These are phyloP conservation scores for Pseudozyma tsukubaensis DNA, from an alignment of 1,284 basidiomycete genomes.

Conservation along the genomic window DNA sequence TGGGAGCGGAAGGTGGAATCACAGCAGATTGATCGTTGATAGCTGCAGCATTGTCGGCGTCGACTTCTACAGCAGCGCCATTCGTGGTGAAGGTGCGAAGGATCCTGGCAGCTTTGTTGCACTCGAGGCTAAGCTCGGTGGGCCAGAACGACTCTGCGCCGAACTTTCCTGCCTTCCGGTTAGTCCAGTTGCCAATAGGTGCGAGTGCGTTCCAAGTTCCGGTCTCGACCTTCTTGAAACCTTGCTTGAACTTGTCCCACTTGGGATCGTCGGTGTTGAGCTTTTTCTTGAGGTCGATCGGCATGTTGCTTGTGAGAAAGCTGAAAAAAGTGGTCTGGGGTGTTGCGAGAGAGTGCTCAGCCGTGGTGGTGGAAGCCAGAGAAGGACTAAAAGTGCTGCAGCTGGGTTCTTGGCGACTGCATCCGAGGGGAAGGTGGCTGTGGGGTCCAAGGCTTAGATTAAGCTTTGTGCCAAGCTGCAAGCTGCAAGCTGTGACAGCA, in stretches of 20 bases:
- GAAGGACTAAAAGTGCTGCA: background rate
- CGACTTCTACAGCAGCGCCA: constrained; percentile 53
- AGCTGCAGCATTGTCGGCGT: constrained; percentile 37
- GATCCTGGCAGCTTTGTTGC: constrained; percentile 65
- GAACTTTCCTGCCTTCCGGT: constrained; percentile 49
- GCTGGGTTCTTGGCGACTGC: no score
- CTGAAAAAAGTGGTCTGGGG: background rate
- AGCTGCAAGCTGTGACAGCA: constrained; percentile 1
- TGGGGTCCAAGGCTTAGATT: background rate
- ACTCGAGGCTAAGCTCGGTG: constrained; percentile 53
- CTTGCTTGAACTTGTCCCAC: constrained; percentile 52
- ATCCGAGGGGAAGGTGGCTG: background rate
- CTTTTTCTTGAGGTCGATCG: constrained; percentile 43
- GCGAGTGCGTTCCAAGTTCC: constrained; percentile 53
- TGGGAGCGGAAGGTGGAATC: constrained; percentile 27
- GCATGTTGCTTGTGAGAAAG: constrained; percentile 20
- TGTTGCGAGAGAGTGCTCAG: background rate
- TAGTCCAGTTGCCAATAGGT: constrained; percentile 54
- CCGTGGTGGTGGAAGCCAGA: background rate
- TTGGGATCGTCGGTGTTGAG: constrained; percentile 49
- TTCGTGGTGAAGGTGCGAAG: constrained; percentile 58
- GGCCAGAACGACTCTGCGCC: constrained; percentile 66
- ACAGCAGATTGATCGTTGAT: constrained; percentile 31
- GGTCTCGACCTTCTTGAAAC: constrained; percentile 61
- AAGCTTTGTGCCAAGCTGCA: background rate